These are phyloP conservation scores for Pestalotiopsis fici DNA, from an alignment of 2,329 filamentous ascomycete species.

Conservation along the genomic window DNA sequence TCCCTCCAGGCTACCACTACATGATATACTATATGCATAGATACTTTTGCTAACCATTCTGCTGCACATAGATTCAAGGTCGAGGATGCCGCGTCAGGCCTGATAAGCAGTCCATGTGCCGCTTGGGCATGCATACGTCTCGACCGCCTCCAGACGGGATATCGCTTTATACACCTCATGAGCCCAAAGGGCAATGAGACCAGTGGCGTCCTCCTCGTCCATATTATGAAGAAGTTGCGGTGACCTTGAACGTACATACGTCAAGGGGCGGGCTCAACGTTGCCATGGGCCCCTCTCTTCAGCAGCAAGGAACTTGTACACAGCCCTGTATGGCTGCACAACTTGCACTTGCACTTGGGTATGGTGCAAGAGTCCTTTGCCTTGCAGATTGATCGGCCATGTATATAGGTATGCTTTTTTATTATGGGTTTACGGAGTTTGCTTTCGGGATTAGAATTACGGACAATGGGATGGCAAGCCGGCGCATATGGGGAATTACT, in stretches of 20 bases:
- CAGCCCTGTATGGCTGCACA: not conserved
- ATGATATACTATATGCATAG: not conserved
- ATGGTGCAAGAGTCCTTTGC: not conserved
- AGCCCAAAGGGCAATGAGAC: conserved; percentile 46
- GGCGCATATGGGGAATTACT: not conserved
- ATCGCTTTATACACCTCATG: conserved; percentile 54
- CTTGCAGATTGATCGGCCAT: not conserved
- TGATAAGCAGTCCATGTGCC: conserved; percentile 38
- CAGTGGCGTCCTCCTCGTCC: conserved; percentile 52
- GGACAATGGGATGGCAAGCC: not conserved
- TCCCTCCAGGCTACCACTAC: not conserved
- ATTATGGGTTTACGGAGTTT: not conserved
- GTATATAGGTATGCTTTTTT: not conserved
- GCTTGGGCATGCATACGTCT: conserved; percentile 63
- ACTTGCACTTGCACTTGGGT: not conserved
- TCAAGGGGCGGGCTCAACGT: not conserved
- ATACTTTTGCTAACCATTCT: conserved; percentile 19
- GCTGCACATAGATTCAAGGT: conserved; percentile 50
- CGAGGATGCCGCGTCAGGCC: conserved; percentile 44
- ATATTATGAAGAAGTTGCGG: conserved; percentile 47
- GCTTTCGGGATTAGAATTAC: conserved; percentile 6
- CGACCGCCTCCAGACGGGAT: conserved; percentile 56
- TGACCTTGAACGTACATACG: conserved; percentile 18
- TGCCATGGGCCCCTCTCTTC: not conserved
- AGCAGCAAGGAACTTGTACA: not conserved